Evolutionary conservation across 257 asterid species (phyloP).

Genomic region (Rubia yunnanensis): DNA sequence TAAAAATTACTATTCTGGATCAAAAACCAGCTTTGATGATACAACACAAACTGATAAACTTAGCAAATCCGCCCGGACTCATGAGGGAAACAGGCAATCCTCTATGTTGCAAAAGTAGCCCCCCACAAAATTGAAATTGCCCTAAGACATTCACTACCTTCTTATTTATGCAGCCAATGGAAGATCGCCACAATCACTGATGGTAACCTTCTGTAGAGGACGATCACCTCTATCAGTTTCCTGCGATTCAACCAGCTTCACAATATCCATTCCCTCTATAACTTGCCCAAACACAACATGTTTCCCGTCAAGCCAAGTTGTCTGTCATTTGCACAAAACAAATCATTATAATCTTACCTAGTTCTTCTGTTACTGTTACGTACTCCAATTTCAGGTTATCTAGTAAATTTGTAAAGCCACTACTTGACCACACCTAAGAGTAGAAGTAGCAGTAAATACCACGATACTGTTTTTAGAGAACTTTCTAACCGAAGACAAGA

Average conservation of each 20-base stretch:
- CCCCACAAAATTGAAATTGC: neutral
- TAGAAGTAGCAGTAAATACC: neutral
- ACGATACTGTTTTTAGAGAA: neutral
- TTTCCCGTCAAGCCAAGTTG: conserved; percentile 80
- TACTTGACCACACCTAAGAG: neutral
- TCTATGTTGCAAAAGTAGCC: conserved; percentile 21
- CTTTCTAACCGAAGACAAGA: neutral
- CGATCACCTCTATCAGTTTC: conserved; percentile 95
- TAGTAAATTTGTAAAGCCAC: neutral
- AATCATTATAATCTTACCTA: neutral
- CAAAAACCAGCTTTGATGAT: too few species aligned
- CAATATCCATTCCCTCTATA: conserved; percentile 84
- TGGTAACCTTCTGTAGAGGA: conserved; percentile 66
- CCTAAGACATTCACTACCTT: too few species aligned
- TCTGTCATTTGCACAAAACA: conserved; percentile 41
- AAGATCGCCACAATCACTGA: conserved; percentile 88
- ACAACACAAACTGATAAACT: too few species aligned
- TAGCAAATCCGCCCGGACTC: too few species aligned
- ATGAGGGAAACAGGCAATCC: too few species aligned
- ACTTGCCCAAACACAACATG: conserved; percentile 99
- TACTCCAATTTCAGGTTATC: neutral
- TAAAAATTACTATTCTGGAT: too few species aligned
- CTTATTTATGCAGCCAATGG: conserved; percentile 49
- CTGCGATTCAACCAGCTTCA: conserved; percentile 58
- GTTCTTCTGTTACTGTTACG: neutral